phyloP scores from a whole-genome alignment of 1,284 basidiomycete genomes.

The Megacollybia platyphylla region DNA sequence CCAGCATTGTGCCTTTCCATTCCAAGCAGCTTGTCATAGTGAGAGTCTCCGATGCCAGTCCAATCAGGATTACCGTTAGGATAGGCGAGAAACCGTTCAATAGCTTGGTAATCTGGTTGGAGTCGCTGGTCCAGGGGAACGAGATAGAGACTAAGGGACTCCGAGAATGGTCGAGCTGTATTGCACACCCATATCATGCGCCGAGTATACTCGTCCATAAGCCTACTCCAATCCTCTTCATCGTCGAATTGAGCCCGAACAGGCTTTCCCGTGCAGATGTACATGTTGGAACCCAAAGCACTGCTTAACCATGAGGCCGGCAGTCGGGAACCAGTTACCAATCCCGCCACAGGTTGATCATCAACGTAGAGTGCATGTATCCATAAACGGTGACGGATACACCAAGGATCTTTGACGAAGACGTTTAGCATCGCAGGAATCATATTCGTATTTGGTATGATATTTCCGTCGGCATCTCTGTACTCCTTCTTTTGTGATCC shows the following conservation, averaged over 20 bases:
- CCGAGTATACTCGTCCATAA: constrained; percentile 52
- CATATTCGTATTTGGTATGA: constrained; percentile 24
- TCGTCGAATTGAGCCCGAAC: constrained; percentile 29
- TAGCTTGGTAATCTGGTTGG: constrained; percentile 43
- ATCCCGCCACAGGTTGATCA: constrained; percentile 32
- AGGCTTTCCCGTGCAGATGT: constrained; percentile 21
- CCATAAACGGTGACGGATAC: constrained; percentile 32
- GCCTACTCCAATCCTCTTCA: constrained; percentile 27
- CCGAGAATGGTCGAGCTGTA: constrained; percentile 38
- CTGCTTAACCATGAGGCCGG: constrained; percentile 29
- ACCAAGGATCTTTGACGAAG: constrained; percentile 51
- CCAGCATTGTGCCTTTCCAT: constrained; percentile 42
- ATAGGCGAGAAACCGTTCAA: constrained; percentile 31
- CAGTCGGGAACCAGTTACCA: constrained; percentile 49
- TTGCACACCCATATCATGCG: constrained; percentile 51
- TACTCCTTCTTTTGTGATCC: constrained; percentile 26
- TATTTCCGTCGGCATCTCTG: constrained; percentile 36
- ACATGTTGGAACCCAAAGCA: constrained; percentile 18
- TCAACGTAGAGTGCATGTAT: constrained; percentile 47
- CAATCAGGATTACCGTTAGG: constrained; percentile 43
- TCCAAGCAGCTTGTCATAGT: constrained; percentile 35
- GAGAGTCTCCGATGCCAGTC: constrained; percentile 30
- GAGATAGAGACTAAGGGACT: constrained; percentile 43
- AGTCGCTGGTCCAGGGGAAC: constrained; percentile 39
- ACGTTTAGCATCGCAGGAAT: constrained; percentile 44